Percentiles rank a stretch among this genome's conserved stretches.
Conservation (phyloP, 345 rosid species). For the Salix dunnii region DNA sequence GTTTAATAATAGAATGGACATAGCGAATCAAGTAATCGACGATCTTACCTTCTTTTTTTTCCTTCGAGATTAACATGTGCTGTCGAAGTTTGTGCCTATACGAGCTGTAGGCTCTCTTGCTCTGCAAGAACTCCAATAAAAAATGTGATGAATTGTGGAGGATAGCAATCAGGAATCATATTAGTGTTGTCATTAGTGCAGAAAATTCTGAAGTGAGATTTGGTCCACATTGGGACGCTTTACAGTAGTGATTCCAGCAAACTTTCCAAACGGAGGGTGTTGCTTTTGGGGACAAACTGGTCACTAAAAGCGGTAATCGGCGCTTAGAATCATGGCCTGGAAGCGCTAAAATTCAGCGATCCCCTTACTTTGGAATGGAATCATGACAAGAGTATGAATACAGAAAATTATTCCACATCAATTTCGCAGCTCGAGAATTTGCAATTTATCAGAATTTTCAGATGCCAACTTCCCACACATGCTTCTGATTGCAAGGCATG, state of each 20-base stretch:
- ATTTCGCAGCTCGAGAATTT: background rate
- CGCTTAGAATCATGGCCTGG: background rate
- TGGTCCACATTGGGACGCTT: background rate
- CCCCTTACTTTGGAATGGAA: background rate
- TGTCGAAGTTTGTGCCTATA: background rate
- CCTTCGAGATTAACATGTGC: background rate
- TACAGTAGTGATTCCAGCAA: background rate
- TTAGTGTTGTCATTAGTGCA: background rate
- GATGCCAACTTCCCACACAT: background rate
- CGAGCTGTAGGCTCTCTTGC: background rate
- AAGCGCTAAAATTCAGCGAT: background rate
- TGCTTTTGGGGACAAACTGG: background rate
- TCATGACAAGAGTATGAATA: background rate
- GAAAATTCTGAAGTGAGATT: background rate
- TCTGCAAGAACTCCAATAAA: background rate
- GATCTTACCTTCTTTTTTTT: background rate
- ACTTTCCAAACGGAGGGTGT: background rate
- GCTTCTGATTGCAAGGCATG: background rate
- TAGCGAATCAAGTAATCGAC: background rate
- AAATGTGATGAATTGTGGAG: background rate
- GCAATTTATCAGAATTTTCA: background rate
- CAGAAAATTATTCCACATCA: background rate
- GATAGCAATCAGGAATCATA: background rate
- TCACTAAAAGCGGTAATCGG: background rate
- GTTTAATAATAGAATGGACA: background rate